Evolutionary conservation across 257 asterid genomes (phyloP).

Genomic region (Fraxinus anomala): DNA sequence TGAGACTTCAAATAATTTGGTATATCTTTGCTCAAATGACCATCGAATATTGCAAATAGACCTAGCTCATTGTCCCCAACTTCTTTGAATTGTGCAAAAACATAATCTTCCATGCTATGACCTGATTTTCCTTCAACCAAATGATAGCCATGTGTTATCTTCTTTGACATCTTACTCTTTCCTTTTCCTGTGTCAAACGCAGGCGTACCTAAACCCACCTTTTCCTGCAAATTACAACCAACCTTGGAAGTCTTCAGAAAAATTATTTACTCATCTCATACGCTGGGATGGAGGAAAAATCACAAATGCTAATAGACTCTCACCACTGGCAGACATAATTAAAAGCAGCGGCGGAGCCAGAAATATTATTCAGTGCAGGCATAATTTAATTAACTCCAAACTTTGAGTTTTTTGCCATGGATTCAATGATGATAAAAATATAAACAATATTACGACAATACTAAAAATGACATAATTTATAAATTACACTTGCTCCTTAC

Average conservation of each 20-base stretch:
- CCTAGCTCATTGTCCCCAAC: slow-evolving; percentile 76
- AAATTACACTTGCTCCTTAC: too few species aligned
- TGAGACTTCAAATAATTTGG: slow-evolving; percentile 76
- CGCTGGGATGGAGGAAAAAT: neutral
- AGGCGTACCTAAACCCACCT: slow-evolving; percentile 55
- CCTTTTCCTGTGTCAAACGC: slow-evolving; percentile 68
- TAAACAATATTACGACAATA: too few species aligned
- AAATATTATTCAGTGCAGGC: too few species aligned
- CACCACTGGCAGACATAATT: neutral
- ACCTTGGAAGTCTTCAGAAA: neutral
- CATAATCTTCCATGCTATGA: slow-evolving; percentile 88
- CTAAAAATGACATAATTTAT: too few species aligned
- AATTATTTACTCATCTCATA: neutral
- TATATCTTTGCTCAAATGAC: slow-evolving; percentile 77
- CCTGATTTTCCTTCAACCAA: slow-evolving; percentile 71
- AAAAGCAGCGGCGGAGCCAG: too few species aligned
- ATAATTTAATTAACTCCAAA: too few species aligned
- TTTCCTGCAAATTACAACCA: slow-evolving; percentile 53
- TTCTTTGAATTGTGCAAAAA: slow-evolving; percentile 77
- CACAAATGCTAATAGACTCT: neutral
- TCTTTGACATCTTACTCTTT: slow-evolving; percentile 78
- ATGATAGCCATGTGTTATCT: slow-evolving; percentile 79
- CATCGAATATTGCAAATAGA: slow-evolving; percentile 83
- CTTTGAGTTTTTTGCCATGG: too few species aligned
- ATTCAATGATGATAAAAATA: too few species aligned